A percentile compares a stretch with the other conserved stretches of the same genome.
phyloP scores from a whole-genome alignment of 768 basidiomycete genomes.

The Lentinus brumalis region DNA sequence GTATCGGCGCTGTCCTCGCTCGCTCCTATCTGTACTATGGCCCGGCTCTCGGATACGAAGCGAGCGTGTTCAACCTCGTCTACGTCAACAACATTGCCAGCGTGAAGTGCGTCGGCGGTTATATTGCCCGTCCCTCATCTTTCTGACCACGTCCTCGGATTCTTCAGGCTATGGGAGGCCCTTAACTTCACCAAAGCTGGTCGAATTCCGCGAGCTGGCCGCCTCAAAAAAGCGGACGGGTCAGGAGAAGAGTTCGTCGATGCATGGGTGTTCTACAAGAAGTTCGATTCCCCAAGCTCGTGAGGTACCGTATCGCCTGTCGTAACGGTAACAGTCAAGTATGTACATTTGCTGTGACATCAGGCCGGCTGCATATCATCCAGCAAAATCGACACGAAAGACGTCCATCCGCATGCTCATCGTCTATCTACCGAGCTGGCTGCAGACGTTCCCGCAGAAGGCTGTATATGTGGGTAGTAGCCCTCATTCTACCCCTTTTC shows the following conservation, averaged over 20 bases:
- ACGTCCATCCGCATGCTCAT: too few relatives aligned
- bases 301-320: too few relatives aligned
- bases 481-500: too few relatives aligned
- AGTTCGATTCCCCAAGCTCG: conserved; percentile 43
- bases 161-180: conserved; percentile 74
- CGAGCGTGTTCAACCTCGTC: conserved; percentile 89
- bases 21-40: conserved; percentile 81
- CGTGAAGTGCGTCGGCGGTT: conserved; percentile 48
- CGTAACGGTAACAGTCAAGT: too few relatives aligned
- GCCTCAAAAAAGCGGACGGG: conserved; percentile 66
- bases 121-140: not conserved
- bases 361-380: too few relatives aligned
- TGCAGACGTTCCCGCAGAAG: too few relatives aligned
- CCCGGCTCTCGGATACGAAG: conserved; percentile 74
- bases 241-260: conserved; percentile 85
- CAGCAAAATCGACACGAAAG: too few relatives aligned
- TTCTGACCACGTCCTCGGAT: not conserved
- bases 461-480: too few relatives aligned
- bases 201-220: conserved; percentile 73
- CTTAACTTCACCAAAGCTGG: conserved; percentile 82
- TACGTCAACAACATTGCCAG: conserved; percentile 84
- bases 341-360: too few relatives aligned
- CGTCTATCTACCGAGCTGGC: too few relatives aligned
- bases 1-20: conserved; percentile 73
- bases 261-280: conserved; percentile 83